Evolutionary conservation across 768 basidiomycete species (phyloP).

Genomic region (Lyophyllum shimeji): DNA sequence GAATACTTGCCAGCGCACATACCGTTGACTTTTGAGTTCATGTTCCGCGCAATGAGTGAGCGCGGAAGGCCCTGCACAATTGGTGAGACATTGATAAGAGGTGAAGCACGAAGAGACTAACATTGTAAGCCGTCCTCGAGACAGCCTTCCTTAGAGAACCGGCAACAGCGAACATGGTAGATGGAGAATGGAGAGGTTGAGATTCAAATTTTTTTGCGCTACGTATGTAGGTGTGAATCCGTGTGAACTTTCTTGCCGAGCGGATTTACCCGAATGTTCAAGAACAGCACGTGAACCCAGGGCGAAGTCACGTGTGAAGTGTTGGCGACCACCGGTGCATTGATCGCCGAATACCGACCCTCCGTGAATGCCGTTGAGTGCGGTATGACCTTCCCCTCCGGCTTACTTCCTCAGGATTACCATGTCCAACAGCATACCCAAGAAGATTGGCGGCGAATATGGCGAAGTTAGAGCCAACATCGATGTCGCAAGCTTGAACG

Average conservation of each 20-base stretch:
- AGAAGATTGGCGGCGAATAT: slow-evolving; percentile 72
- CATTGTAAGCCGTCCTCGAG: slow-evolving; percentile 59
- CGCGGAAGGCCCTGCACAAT: slow-evolving; percentile 59
- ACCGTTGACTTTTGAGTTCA: slow-evolving; percentile 95
- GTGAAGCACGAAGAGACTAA: slow-evolving; percentile 29
- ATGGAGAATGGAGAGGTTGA: slow-evolving; percentile 39
- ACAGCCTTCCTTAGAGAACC: slow-evolving; percentile 62
- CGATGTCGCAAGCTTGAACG: slow-evolving; percentile 60
- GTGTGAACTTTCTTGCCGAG: slow-evolving; percentile 28
- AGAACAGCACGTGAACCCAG: slow-evolving; percentile 26
- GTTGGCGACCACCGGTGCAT: not conserved
- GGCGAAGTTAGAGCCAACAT: slow-evolving; percentile 73
- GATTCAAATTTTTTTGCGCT: slow-evolving; percentile 43
- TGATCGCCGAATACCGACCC: slow-evolving; percentile 9
- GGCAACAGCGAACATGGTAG: slow-evolving; percentile 73
- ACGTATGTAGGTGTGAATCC: slow-evolving; percentile 37
- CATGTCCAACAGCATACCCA: slow-evolving; percentile 26
- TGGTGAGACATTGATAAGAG: slow-evolving; percentile 3
- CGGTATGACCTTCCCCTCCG: not conserved
- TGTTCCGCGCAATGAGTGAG: slow-evolving; percentile 81
- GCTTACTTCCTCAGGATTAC: slow-evolving; percentile 8
- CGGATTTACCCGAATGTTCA: slow-evolving; percentile 41
- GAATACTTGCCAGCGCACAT: slow-evolving; percentile 25
- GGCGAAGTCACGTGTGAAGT: not conserved
- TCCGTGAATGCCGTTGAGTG: not conserved